Conservation (phyloP, 2,329 filamentous ascomycete species). For the Fulvia fulva region DNA sequence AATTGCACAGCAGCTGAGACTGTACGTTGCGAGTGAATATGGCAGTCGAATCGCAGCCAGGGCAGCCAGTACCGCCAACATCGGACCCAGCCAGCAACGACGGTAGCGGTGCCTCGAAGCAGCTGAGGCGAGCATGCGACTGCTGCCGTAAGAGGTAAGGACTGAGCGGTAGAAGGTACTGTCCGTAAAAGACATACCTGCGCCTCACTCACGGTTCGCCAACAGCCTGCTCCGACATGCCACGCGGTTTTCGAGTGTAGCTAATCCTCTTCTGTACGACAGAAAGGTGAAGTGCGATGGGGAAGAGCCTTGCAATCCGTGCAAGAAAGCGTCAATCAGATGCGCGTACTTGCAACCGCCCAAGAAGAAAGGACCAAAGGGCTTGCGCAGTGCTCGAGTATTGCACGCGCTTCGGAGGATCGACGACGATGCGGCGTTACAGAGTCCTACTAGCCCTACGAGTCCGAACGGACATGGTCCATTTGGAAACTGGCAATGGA, state of each 20-base stretch:
- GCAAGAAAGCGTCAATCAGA: constrained; percentile 33
- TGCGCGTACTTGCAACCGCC: constrained; percentile 36
- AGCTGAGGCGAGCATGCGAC: constrained; percentile 34
- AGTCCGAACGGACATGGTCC: constrained; percentile 21
- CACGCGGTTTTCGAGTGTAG: too few species aligned
- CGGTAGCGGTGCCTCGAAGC: constrained; percentile 16
- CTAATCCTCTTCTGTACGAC: too few species aligned
- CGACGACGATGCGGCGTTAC: constrained; percentile 27
- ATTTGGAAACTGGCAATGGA: constrained; percentile 32
- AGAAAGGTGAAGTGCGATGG: constrained; percentile 37
- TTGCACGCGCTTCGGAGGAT: constrained; percentile 34
- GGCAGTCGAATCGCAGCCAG: constrained; percentile 18
- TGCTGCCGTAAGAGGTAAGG: constrained; percentile 36
- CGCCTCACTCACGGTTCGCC: too few species aligned
- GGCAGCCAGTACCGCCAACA: constrained; percentile 6
- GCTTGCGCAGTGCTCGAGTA: constrained; percentile 33
- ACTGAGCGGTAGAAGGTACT: too few species aligned
- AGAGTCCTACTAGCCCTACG: constrained; percentile 22
- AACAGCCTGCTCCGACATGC: too few species aligned
- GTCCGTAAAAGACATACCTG: too few species aligned
- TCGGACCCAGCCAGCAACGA: constrained; percentile 7
- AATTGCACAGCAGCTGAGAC: constrained; percentile 8
- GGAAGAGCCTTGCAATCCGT: constrained; percentile 32
- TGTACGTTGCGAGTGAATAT: constrained; percentile 14
- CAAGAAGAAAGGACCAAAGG: constrained; percentile 37